A percentile compares a stretch with the other conserved stretches of the same genome.
Conservation (phyloP, 192 early-diverging fungal genomes). For the Coemansia sp. region DNA sequence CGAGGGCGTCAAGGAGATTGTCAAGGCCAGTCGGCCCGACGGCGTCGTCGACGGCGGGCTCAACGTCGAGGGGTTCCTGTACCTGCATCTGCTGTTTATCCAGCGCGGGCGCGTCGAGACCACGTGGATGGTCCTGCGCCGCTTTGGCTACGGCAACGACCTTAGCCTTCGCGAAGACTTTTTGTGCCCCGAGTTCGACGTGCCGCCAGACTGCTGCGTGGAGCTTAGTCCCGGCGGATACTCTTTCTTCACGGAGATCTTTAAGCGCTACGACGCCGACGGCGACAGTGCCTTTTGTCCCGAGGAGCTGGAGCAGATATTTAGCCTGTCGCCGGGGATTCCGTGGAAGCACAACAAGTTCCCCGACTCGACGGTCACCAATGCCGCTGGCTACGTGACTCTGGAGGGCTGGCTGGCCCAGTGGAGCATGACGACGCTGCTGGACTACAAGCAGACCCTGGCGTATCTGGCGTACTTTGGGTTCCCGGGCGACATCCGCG, state of each 20-base stretch:
- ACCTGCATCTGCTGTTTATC: conserved; percentile 93
- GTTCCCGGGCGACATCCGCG: conserved; percentile 84
- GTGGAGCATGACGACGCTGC: conserved; percentile 98
- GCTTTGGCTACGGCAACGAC: conserved; percentile 97
- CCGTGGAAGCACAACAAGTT: conserved; percentile 91
- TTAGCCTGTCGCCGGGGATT: conserved; percentile 84
- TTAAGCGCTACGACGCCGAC: conserved; percentile 93
- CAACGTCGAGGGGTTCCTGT: conserved; percentile 91
- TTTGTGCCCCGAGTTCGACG: conserved; percentile 80
- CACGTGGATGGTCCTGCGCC: conserved; percentile 94
- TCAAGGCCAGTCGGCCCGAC: conserved; percentile 78
- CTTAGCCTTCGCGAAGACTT: conserved; percentile 88
- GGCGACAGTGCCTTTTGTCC: conserved; percentile 92
- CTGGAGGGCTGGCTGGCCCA: conserved; percentile 97
- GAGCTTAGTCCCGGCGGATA: conserved; percentile 93
- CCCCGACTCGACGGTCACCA: conserved; percentile 87
- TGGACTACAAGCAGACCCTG: conserved; percentile 86
- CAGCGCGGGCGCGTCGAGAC: conserved; percentile 96
- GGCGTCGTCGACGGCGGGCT: conserved; percentile 85
- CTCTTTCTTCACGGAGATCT: conserved; percentile 92
- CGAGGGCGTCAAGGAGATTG: conserved; percentile 93
- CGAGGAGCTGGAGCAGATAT: conserved; percentile 79
- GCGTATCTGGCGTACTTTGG: conserved; percentile 97
- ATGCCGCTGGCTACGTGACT: conserved; percentile 84
- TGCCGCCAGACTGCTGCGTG: conserved; percentile 85